These are phyloP conservation scores for Pyrus hybrid DNA, from an alignment of 331 rosid species.

Conservation along the genomic window DNA sequence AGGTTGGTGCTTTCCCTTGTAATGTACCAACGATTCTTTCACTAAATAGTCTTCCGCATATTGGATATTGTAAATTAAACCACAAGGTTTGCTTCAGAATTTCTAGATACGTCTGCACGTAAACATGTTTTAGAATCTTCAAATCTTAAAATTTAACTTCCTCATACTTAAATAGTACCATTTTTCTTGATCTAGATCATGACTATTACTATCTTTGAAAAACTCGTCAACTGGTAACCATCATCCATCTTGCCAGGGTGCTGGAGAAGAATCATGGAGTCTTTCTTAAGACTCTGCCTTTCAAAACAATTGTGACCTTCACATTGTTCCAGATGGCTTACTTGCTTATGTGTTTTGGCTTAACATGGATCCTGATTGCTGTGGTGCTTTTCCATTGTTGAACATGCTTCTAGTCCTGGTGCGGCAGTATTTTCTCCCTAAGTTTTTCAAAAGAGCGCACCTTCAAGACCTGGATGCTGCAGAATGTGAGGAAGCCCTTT, in stretches of 20 bases:
- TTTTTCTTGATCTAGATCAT: no score
- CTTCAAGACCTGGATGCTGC: slow-evolving; percentile 97
- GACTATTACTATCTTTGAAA: no score
- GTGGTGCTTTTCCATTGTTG: slow-evolving; percentile 93
- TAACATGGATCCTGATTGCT: slow-evolving; percentile 96
- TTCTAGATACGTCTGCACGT: no score
- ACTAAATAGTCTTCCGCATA: background rate
- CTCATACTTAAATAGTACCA: no score
- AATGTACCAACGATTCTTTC: background rate
- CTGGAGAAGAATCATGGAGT: slow-evolving; percentile 79
- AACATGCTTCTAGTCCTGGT: slow-evolving; percentile 99
- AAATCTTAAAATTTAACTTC: no score
- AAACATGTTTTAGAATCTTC: no score
- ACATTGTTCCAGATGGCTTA: slow-evolving; percentile 80
- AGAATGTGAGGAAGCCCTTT: slow-evolving; percentile 80
- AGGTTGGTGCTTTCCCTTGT: slow-evolving; percentile 3
- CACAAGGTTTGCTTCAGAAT: no score
- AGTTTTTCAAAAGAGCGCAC: slow-evolving; percentile 74
- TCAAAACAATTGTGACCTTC: slow-evolving; percentile 69
- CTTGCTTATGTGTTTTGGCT: slow-evolving; percentile 81
- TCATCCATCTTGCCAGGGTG: slow-evolving; percentile 40
- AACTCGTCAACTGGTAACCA: background rate
- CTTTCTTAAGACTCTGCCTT: slow-evolving; percentile 81
- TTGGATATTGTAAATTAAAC: background rate
- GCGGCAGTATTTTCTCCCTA: slow-evolving; percentile 83